These are phyloP conservation scores for Otatea glauca DNA, from an alignment of 176 grass and related monocot species.

Conservation along the genomic window DNA sequence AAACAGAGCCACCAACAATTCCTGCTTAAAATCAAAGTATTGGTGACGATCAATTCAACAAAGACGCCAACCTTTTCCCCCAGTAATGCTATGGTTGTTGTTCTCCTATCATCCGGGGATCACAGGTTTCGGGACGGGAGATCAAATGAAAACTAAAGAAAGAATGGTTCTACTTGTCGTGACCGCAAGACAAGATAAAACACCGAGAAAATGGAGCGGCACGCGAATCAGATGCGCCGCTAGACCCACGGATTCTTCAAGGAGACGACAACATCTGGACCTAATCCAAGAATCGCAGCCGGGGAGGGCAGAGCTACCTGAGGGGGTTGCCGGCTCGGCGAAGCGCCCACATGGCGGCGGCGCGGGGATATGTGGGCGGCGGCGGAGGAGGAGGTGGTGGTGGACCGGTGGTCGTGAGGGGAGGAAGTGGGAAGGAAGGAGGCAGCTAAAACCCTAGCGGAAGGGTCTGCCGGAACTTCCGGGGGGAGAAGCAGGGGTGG, in stretches of 20 bases:
- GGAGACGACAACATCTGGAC: not conserved
- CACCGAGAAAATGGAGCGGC: not conserved
- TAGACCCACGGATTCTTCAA: not conserved
- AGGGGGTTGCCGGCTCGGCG: slow-evolving; percentile 54
- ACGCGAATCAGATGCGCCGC: not conserved
- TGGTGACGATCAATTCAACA: not conserved
- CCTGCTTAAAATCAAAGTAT: not conserved
- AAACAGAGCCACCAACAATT: slow-evolving; percentile 11
- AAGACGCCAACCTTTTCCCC: not conserved
- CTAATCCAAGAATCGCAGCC: not conserved
- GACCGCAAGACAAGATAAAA: not conserved
- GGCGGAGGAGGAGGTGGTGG: not conserved
- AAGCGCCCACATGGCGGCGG: slow-evolving; percentile 65
- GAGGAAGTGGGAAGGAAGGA: not conserved
- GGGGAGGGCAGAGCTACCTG: slow-evolving; percentile 46
- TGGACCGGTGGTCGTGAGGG: not conserved
- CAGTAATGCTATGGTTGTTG: not conserved
- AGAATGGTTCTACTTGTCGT: slow-evolving; percentile 15
- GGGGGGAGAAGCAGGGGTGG: too few species aligned
- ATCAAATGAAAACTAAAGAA: not conserved
- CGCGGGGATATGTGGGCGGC: not conserved
- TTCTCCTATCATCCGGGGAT: not conserved
- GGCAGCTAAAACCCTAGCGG: slow-evolving; percentile 64
- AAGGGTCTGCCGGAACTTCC: not conserved
- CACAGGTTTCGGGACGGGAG: not conserved